phyloP scores from a whole-genome alignment of 2,329 filamentous ascomycete species.

The Leptographium procerum region DNA sequence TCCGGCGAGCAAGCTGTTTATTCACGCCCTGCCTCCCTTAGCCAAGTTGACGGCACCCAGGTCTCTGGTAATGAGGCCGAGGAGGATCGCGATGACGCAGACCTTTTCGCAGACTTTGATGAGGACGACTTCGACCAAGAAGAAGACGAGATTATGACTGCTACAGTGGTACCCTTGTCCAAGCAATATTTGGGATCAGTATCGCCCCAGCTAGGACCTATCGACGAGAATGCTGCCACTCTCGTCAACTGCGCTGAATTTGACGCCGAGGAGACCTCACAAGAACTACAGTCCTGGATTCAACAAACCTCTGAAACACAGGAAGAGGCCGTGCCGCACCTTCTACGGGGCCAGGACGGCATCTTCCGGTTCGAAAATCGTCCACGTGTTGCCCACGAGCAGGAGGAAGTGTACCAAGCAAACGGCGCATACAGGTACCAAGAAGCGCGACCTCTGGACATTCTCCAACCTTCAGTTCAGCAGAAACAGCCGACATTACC shows the following conservation, averaged over 20 bases:
- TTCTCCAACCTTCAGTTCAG: neutral
- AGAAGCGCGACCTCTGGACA: neutral
- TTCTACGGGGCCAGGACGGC: neutral
- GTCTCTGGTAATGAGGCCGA: constrained; percentile 4
- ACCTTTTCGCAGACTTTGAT: constrained; percentile 5
- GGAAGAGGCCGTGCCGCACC: neutral
- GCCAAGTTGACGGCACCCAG: neutral
- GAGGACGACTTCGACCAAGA: constrained; percentile 1
- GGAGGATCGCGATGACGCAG: neutral
- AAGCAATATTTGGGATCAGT: neutral
- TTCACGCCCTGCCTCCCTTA: neutral
- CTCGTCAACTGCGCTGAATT: neutral
- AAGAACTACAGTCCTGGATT: constrained; percentile 8
- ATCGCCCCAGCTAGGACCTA: neutral
- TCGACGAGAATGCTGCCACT: neutral
- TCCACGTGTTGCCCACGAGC: neutral
- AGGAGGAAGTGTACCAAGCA: neutral
- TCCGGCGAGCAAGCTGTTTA: neutral
- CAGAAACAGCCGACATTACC: neutral
- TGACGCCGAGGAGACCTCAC: constrained; percentile 4
- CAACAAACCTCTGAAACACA: constrained; percentile 4
- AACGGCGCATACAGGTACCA: neutral
- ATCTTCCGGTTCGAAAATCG: neutral
- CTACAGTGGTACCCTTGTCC: constrained; percentile 4
- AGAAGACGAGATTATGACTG: constrained; percentile 6